Evolutionary conservation across 805 yeast species (phyloP).

Genomic region (Metschnikowia corniflorae): DNA sequence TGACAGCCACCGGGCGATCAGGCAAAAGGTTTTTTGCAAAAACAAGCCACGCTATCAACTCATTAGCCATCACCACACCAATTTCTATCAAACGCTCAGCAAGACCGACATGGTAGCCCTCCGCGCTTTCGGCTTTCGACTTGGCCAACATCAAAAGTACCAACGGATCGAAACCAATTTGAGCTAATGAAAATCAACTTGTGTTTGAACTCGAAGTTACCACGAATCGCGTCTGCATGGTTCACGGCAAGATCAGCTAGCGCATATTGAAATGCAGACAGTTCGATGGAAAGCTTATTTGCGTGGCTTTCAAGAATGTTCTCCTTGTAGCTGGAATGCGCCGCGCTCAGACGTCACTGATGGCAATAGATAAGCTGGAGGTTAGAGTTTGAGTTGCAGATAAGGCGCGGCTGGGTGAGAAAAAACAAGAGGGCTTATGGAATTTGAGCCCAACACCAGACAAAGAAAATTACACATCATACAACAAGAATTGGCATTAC

Average conservation of each 20-base stretch:
- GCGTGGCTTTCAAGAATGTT: slow-evolving; percentile 52
- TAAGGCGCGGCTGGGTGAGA: background rate
- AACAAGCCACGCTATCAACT: no score
- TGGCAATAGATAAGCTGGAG: background rate
- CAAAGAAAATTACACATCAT: no score
- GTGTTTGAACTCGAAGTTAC: slow-evolving; percentile 59
- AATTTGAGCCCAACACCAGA: no score
- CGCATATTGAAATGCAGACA: slow-evolving; percentile 73
- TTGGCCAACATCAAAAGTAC: slow-evolving; percentile 30
- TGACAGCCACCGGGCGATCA: no score
- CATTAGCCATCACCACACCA: no score
- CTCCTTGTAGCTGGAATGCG: slow-evolving; percentile 49
- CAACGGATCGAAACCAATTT: slow-evolving; percentile 83
- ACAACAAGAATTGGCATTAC: no score
- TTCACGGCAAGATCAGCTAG: slow-evolving; percentile 70
- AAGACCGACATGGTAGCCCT: slow-evolving; percentile 62
- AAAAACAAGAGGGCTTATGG: background rate
- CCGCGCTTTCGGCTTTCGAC: slow-evolving; percentile 23
- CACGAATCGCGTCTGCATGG: slow-evolving; percentile 63
- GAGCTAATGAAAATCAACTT: slow-evolving; percentile 72
- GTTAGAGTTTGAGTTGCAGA: no score
- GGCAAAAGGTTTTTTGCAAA: no score
- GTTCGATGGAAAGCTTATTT: slow-evolving; percentile 62
- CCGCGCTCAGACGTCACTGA: slow-evolving; percentile 10
- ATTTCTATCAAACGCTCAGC: slow-evolving; percentile 73